phyloP scores from a whole-genome alignment of 1,139 yeast species.

The Geotrichum reessii region DNA sequence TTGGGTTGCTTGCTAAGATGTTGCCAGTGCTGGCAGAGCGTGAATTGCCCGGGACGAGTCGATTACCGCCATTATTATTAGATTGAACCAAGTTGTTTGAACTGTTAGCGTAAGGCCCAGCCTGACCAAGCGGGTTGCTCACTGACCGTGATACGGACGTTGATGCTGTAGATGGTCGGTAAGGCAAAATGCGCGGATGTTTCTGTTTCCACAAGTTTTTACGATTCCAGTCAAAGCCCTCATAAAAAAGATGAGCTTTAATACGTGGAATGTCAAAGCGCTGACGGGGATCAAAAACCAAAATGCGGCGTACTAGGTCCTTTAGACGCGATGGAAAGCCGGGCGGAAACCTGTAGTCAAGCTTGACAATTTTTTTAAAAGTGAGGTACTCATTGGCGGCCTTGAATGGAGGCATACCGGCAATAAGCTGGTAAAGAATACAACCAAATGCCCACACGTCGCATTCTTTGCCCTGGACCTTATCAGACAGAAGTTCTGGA shows the following conservation, averaged over 20 bases:
- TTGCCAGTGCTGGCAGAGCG: slow-evolving; percentile 12
- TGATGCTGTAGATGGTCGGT: slow-evolving; percentile 40
- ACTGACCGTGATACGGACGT: slow-evolving; percentile 8
- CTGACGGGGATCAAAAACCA: slow-evolving; percentile 59
- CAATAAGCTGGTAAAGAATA: slow-evolving; percentile 83
- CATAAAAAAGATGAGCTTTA: slow-evolving; percentile 70
- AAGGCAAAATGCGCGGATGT: slow-evolving; percentile 79
- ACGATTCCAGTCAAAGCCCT: slow-evolving; percentile 60
- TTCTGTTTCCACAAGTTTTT: slow-evolving; percentile 60
- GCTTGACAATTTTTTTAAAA: slow-evolving; percentile 83
- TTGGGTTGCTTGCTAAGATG: neutral
- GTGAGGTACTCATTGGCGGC: slow-evolving; percentile 93
- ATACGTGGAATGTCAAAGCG: slow-evolving; percentile 62
- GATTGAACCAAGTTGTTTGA: slow-evolving; percentile 11
- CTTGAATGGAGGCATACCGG: slow-evolving; percentile 94
- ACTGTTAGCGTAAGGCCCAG: neutral
- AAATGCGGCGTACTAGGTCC: slow-evolving; percentile 62
- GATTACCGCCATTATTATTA: slow-evolving; percentile 9
- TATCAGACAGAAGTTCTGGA: slow-evolving; percentile 83
- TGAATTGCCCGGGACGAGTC: neutral
- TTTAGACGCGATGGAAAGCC: slow-evolving; percentile 68
- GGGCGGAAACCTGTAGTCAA: slow-evolving; percentile 76
- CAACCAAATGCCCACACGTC: slow-evolving; percentile 98
- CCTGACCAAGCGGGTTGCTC: neutral
- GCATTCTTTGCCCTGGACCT: slow-evolving; percentile 76